A percentile compares a stretch with the other conserved stretches of the same genome.
Conservation (phyloP, 768 basidiomycete species). For the Crucibulum laeve region DNA sequence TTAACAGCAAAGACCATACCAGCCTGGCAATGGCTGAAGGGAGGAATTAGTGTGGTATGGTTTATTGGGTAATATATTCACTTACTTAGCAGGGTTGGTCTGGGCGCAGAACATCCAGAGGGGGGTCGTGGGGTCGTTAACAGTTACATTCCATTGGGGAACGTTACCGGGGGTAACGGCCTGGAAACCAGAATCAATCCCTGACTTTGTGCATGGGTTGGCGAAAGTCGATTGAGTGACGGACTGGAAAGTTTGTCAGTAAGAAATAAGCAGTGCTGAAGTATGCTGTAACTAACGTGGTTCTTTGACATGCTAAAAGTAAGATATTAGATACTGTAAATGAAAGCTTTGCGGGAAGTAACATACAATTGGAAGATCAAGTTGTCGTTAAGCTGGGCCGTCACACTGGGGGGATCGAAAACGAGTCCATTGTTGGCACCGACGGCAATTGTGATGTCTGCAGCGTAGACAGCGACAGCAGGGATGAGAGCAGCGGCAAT, state of each 20-base stretch:
- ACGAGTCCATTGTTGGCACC: constrained; percentile 33
- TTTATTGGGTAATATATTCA: not conserved
- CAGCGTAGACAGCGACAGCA: constrained; percentile 33
- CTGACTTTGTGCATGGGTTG: constrained; percentile 40
- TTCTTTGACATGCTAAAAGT: constrained; percentile 6
- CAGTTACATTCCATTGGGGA: constrained; percentile 41
- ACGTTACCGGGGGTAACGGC: constrained; percentile 24
- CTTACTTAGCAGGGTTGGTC: constrained; percentile 21
- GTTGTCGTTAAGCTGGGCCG: constrained; percentile 40
- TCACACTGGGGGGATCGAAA: constrained; percentile 34
- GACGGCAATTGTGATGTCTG: constrained; percentile 32
- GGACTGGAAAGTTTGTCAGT: constrained; percentile 26
- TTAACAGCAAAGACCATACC: constrained; percentile 67
- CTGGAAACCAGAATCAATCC: constrained; percentile 52
- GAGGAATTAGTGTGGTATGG: not conserved
- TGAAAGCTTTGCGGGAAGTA: not conserved
- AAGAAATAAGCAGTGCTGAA: not conserved
- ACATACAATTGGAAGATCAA: constrained; percentile 52
- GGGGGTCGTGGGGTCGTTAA: constrained; percentile 40
- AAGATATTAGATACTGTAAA: not conserved
- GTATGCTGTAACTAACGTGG: constrained; percentile 4
- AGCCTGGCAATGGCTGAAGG: constrained; percentile 37
- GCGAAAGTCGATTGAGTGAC: constrained; percentile 61
- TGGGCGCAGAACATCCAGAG: constrained; percentile 65
- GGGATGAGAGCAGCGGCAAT: constrained; percentile 38